Percentiles rank a stretch among this genome's conserved stretches.
These are phyloP conservation scores for Epichloe sp. DNA, from an alignment of 2,329 filamentous ascomycete genomes.

Conservation along the genomic window DNA sequence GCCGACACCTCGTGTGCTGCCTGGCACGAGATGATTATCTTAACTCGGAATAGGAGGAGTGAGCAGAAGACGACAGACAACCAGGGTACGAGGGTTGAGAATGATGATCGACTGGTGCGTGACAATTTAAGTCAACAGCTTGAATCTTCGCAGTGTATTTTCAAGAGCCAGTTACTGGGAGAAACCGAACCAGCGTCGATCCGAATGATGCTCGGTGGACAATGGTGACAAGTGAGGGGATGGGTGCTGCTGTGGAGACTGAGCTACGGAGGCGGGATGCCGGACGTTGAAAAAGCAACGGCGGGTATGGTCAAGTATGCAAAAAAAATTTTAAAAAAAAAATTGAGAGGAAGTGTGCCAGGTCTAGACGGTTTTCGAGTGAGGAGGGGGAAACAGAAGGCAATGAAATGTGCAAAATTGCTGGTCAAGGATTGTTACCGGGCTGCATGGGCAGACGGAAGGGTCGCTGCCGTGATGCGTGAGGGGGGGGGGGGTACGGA, in stretches of 20 bases:
- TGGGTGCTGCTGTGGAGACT: not conserved
- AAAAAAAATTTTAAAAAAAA: not conserved
- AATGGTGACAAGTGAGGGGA: not conserved
- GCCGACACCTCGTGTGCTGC: not conserved
- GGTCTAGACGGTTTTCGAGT: not conserved
- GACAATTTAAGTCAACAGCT: not conserved
- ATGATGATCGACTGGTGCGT: not conserved
- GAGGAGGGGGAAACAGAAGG: not conserved
- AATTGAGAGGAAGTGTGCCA: not conserved
- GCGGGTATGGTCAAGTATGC: not conserved
- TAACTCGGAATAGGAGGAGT: not conserved
- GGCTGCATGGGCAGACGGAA: not conserved
- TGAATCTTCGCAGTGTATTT: not conserved
- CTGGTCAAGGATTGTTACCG: not conserved
- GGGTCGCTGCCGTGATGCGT: not conserved
- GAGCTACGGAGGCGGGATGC: constrained; percentile 1
- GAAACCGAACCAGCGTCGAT: not conserved
- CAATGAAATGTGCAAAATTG: not conserved
- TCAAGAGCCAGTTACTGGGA: not conserved
- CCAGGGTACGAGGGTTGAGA: not conserved
- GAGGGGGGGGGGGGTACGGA: too few relatives aligned
- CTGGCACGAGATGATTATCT: not conserved
- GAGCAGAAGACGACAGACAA: not conserved
- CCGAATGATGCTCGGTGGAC: not conserved
- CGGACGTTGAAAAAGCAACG: not conserved